Percentiles rank a stretch among this genome's conserved stretches.
These are phyloP conservation scores for Globisporangium yorkense DNA, from an alignment of 352 stramenopile genomes.

Conservation along the genomic window DNA sequence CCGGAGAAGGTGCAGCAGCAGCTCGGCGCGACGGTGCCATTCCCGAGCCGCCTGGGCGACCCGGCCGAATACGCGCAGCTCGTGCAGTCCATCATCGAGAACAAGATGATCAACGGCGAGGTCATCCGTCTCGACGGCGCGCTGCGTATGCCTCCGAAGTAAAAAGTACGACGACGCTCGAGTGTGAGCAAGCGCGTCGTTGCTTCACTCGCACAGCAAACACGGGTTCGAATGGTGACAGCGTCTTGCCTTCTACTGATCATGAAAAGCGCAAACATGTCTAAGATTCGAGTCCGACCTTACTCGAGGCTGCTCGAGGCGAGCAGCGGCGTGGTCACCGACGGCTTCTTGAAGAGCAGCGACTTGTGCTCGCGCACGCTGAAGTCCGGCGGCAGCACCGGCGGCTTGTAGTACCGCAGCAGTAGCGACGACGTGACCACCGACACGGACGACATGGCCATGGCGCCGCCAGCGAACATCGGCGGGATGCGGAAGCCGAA, in stretches of 20 bases:
- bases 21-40: conserved; percentile 93
- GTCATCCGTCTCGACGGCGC: conserved; percentile 97
- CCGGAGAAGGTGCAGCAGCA: conserved; percentile 93
- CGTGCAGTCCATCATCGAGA: conserved; percentile 94
- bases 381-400: conserved; percentile 52
- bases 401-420: conserved; percentile 89
- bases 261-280: too few relatives aligned
- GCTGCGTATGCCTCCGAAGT: conserved; percentile 93
- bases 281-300: too few relatives aligned
- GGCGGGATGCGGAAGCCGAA: conserved; percentile 92
- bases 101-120: conserved; percentile 98
- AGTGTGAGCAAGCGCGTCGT: not conserved
- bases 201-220: not conserved
- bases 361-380: conserved; percentile 66
- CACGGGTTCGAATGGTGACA: too few relatives aligned
- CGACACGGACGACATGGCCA: conserved; percentile 96
- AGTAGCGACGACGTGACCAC: conserved; percentile 94
- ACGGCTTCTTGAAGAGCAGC: conserved; percentile 79
- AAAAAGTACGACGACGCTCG: conserved; percentile 11
- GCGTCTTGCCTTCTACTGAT: too few relatives aligned
- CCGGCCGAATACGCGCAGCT: conserved; percentile 95
- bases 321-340: conserved; percentile 60
- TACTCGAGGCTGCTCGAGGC: conserved; percentile 58
- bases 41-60: conserved; percentile 91
- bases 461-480: conserved; percentile 94